Evolutionary conservation across 768 basidiomycete species (phyloP), one percentile per base, ranked within the genome.

Genomic region (Hericium coralloides): DNA sequence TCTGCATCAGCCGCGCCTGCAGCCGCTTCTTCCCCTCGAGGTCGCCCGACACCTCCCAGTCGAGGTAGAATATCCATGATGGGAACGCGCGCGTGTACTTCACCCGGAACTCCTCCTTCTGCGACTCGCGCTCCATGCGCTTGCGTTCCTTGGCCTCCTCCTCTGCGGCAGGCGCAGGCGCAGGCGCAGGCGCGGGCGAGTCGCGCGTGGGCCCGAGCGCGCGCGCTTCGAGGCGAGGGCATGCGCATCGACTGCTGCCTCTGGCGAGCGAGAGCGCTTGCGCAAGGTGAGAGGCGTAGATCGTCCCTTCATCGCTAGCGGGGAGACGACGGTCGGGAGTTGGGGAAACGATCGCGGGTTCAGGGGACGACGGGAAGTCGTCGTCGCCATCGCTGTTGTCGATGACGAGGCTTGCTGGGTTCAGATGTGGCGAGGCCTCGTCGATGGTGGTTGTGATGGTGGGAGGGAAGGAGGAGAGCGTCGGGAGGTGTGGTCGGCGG

Each of bases 61-160:
- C 75, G 49, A 89, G 79, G 62, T 89, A 83, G 65, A 87, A 88
- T 4, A 85, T 85, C 59, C 87, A 81, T 12, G 79, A 78, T 65
- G 89, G 88, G 62, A 87, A 89, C 2, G 84, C 84, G 20, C 83
- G 59, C 15, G 60, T 58, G 53, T 63, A 63, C 57, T 63, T 63
- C 4, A 52, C 22, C n/a, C 56, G 47, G 23, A 60, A 63, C 18
- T 63, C 62, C 39, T 63, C 62, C 22, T 48, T 57, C 41, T 61
- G 60, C 12, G 60, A 48, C 53, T 63, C 62, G n/a, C 62, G 60
- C 45, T 63, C 62, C 2, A 43, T 55, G 23, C 62, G 59, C 38
- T 54, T 55, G 49, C 55, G 55, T 48, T 63, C 62, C 52, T 62
- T 62, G 14, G 43, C 12, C 0, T 60, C 61, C 14, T 63, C 62